Conservation (phyloP, 1,284 basidiomycete species). For the Ustilago lituana region DNA sequence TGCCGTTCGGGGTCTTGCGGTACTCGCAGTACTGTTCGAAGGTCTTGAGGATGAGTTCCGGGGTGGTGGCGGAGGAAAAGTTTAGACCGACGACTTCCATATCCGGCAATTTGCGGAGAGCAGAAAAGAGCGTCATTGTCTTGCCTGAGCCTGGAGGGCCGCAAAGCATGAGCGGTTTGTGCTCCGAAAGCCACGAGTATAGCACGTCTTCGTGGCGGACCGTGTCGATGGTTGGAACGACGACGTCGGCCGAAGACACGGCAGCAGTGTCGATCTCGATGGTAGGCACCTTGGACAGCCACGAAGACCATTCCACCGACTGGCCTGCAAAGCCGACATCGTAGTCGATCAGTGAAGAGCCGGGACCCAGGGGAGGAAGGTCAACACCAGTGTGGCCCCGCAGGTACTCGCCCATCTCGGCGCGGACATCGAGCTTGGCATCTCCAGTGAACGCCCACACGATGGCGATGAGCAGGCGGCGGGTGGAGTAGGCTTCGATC, state of each 20-base stretch:
- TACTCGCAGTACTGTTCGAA: constrained; percentile 99
- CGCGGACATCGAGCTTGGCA: constrained; percentile 85
- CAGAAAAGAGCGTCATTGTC: constrained; percentile 99
- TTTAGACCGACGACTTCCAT: constrained; percentile 99
- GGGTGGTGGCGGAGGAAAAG: constrained; percentile 98
- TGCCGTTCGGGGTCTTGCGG: constrained; percentile 95
- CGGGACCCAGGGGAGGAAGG: constrained; percentile 76
- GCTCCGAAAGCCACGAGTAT: constrained; percentile 98
- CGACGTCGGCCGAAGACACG: constrained; percentile 92
- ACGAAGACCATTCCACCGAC: constrained; percentile 80
- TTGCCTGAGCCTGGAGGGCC: constrained; percentile 99
- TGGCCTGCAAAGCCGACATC: constrained; percentile 73
- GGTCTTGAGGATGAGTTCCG: constrained; percentile 96
- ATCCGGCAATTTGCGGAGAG: constrained; percentile 94
- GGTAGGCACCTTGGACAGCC: constrained; percentile 83
- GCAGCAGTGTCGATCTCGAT: constrained; percentile 97
- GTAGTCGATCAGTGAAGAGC: constrained; percentile 90
- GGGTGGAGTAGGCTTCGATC: constrained; percentile 87
- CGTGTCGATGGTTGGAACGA: constrained; percentile 98
- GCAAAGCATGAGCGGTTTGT: constrained; percentile 97
- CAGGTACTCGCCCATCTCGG: constrained; percentile 89
- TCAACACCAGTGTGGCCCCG: constrained; percentile 87
- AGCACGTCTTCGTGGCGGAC: constrained; percentile 98
- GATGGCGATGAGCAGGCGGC: constrained; percentile 88
- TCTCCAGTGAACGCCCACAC: constrained; percentile 99